Conservation (phyloP, 495 filamentous ascomycete species). For the Talaromyces ruber region DNA sequence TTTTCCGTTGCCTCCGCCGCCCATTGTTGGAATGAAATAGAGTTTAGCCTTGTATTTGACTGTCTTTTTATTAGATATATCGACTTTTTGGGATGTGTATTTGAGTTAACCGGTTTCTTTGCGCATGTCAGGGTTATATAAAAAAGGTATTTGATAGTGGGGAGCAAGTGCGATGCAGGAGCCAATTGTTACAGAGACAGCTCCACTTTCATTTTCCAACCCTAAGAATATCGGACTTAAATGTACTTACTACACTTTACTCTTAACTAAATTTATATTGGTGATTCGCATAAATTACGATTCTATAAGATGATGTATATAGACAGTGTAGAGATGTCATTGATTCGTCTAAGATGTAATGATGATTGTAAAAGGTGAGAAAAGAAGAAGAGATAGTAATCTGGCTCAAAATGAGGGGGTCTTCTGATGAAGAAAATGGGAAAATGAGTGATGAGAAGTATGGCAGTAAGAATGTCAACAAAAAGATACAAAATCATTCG, state of each 20-base stretch:
- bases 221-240: neutral
- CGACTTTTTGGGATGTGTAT: neutral
- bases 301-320: too few species aligned
- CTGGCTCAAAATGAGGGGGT: neutral
- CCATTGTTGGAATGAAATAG: neutral
- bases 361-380: neutral
- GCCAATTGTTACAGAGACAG: neutral
- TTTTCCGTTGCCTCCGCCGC: neutral
- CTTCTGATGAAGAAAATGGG: neutral
- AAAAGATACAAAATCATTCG: neutral
- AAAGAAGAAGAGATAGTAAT: neutral
- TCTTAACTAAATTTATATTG: too few species aligned
- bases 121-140: neutral
- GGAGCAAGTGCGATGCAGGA: neutral
- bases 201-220: neutral
- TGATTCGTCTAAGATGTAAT: conserved; percentile 1
- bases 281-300: too few species aligned
- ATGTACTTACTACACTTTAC: too few species aligned
- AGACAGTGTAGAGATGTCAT: conserved; percentile 1
- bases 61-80: neutral
- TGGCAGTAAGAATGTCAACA: neutral
- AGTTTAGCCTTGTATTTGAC: neutral
- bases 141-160: neutral
- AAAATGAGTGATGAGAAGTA: neutral
- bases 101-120: neutral